phyloP scores from a whole-genome alignment of 2,329 filamentous ascomycete genomes.

The Ceratocystiopsis minuta region DNA sequence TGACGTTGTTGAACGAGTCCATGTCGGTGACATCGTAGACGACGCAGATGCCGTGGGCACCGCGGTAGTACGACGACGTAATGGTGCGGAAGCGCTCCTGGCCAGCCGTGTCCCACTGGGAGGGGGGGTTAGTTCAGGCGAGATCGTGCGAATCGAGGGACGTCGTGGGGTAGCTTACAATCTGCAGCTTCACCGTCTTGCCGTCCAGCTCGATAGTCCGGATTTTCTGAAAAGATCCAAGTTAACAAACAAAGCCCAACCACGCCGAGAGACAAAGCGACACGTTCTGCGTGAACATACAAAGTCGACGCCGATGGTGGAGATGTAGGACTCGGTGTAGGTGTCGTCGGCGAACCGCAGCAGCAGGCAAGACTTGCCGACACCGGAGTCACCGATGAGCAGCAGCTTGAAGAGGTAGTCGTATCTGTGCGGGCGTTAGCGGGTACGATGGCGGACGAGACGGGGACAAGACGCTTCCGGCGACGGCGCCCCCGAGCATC shows the following conservation, averaged over 20 bases:
- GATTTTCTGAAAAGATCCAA: conserved; percentile 63
- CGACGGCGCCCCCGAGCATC: too few relatives aligned
- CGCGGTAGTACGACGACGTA: conserved; percentile 98
- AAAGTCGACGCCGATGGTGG: conserved; percentile 97
- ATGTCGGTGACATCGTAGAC: conserved; percentile 99
- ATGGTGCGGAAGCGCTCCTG: conserved; percentile 99
- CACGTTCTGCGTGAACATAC: too few relatives aligned
- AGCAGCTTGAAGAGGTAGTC: conserved; percentile 99
- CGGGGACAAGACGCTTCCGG: too few relatives aligned
- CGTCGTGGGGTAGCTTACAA: conserved; percentile 40
- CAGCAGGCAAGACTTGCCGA: conserved; percentile 98
- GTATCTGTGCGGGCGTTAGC: conserved; percentile 49
- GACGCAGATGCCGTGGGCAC: conserved; percentile 96
- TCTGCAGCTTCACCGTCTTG: conserved; percentile 99
- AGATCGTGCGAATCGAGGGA: conserved; percentile 9
- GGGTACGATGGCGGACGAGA: too few relatives aligned
- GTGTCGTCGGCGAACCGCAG: conserved; percentile 97
- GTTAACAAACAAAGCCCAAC: not conserved
- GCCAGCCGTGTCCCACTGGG: conserved; percentile 96
- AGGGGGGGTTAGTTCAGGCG: too few relatives aligned
- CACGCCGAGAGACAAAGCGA: too few relatives aligned
- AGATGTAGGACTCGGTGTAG: conserved; percentile 99
- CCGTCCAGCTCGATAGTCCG: conserved; percentile 97
- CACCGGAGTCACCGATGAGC: conserved; percentile 99
- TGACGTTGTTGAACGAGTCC: conserved; percentile 99